Evolutionary conservation across 495 filamentous ascomycete genomes (phyloP).

Genomic region (Glonium stellatum): DNA sequence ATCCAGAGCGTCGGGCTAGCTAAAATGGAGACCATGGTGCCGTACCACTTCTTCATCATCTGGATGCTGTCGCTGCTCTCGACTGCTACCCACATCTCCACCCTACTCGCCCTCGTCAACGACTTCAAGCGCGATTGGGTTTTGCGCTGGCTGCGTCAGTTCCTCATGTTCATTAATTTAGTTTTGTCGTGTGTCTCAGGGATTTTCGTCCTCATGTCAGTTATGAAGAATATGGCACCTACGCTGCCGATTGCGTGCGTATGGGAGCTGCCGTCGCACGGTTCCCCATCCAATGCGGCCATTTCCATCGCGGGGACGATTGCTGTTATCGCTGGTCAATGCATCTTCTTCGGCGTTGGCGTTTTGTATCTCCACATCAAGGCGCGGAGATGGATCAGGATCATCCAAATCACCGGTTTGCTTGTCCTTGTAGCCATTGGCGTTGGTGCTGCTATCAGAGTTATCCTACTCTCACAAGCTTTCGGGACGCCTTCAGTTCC

Average conservation of each 20-base stretch:
- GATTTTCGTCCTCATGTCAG: conserved; percentile 43
- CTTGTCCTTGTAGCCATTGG: conserved; percentile 45
- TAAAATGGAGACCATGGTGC: conserved; percentile 43
- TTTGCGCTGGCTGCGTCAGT: conserved; percentile 52
- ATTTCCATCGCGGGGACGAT: conserved; percentile 48
- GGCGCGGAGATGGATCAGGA: conserved; percentile 41
- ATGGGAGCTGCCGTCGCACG: conserved; percentile 35
- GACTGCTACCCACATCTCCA: conserved; percentile 51
- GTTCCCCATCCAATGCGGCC: conserved; percentile 30
- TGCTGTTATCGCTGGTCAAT: conserved; percentile 45
- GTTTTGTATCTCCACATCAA: conserved; percentile 52
- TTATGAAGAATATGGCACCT: conserved; percentile 41
- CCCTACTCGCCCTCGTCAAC: conserved; percentile 48
- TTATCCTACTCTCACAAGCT: conserved; percentile 46
- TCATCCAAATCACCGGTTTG: conserved; percentile 42
- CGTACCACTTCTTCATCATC: conserved; percentile 58
- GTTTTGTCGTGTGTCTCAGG: conserved; percentile 45
- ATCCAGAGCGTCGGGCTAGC: conserved; percentile 50
- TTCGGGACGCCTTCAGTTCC: conserved; percentile 42
- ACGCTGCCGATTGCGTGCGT: conserved; percentile 49
- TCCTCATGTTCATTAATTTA: conserved; percentile 53
- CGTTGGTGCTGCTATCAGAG: conserved; percentile 44
- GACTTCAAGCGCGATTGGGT: conserved; percentile 59
- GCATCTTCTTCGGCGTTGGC: conserved; percentile 43
- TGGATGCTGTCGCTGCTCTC: conserved; percentile 55